A percentile compares a stretch with the other conserved stretches of the same genome.
These are phyloP conservation scores for Primulina huaijiensis DNA, from an alignment of 257 asterid genomes.

Conservation along the genomic window DNA sequence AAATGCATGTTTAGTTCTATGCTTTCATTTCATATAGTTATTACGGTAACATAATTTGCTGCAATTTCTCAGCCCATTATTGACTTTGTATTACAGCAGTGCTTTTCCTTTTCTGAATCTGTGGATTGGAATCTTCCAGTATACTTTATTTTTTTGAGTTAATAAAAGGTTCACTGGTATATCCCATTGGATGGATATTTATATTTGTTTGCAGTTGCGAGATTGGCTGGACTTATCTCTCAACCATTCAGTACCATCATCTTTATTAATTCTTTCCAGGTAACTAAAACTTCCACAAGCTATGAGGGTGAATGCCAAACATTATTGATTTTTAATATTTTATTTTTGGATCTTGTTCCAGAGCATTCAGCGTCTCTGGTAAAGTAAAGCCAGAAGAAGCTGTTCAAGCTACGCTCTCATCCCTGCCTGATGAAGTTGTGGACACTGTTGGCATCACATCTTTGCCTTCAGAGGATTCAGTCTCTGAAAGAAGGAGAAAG, in stretches of 20 bases:
- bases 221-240: conserved; percentile 99
- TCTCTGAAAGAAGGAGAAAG: conserved; percentile 95
- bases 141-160: conserved; percentile 14
- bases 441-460: conserved; percentile 83
- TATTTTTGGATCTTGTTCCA: conserved; percentile 31
- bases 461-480: conserved; percentile 92
- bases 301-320: conserved; percentile 22
- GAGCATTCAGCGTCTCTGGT: conserved; percentile 93
- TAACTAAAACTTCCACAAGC: conserved; percentile 27
- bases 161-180: conserved; percentile 4
- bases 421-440: conserved; percentile 98
- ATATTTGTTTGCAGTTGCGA: conserved; percentile 58
- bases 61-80: conserved; percentile 16
- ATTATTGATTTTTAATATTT: conserved; percentile 9
- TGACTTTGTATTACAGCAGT: conserved; percentile 15
- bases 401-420: conserved; percentile 84
- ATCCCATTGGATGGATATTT: conserved; percentile 13
- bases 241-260: conserved; percentile 90
- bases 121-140: conserved; percentile 5
- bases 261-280: conserved; percentile 88
- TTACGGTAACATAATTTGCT: background rate
- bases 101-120: conserved; percentile 19
- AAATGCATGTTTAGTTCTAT: conserved; percentile 13
- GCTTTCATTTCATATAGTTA: conserved; percentile 2
- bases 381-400: conserved; percentile 91